Evolutionary conservation across 2,329 filamentous ascomycete species (phyloP).

Genomic region (Stagonosporopsis chrysanthemi): DNA sequence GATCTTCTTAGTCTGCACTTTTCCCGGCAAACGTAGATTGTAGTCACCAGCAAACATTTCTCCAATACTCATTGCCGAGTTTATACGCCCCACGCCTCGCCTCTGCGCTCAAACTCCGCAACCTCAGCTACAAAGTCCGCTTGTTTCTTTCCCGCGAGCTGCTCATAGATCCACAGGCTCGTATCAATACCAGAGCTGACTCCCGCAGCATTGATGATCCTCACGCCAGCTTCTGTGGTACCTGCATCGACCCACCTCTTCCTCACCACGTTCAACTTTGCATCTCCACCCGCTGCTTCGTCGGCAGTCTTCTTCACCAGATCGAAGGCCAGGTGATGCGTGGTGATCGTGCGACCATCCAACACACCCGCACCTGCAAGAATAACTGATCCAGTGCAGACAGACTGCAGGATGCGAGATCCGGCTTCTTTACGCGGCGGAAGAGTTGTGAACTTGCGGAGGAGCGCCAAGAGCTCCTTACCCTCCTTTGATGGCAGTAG

Average conservation of each 20-base stretch:
- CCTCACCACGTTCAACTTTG: conserved; percentile 33
- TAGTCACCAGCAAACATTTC: neutral
- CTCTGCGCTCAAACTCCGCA: conserved; percentile 43
- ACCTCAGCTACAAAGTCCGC: conserved; percentile 37
- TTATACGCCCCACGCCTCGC: conserved; percentile 29
- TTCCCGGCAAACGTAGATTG: neutral
- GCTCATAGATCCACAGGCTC: conserved; percentile 39
- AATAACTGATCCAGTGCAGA: conserved; percentile 52
- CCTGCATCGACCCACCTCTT: conserved; percentile 47
- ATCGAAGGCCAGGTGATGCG: conserved; percentile 48
- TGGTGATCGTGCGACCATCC: conserved; percentile 47
- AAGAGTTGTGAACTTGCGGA: conserved; percentile 33
- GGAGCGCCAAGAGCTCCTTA: conserved; percentile 25
- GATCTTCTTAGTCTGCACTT: neutral
- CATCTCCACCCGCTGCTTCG: conserved; percentile 39
- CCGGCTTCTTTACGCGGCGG: conserved; percentile 32
- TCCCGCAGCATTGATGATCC: conserved; percentile 47
- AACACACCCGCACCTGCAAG: conserved; percentile 50
- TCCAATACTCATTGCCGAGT: neutral
- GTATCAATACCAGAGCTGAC: conserved; percentile 46
- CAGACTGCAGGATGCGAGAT: conserved; percentile 47
- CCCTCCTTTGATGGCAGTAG: conserved; percentile 34
- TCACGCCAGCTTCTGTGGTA: conserved; percentile 37
- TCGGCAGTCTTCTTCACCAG: conserved; percentile 38
- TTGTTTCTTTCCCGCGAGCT: conserved; percentile 34